Evolutionary conservation across 2,329 filamentous ascomycete species (phyloP).

Genomic region (Pseudocercospora eumusae): DNA sequence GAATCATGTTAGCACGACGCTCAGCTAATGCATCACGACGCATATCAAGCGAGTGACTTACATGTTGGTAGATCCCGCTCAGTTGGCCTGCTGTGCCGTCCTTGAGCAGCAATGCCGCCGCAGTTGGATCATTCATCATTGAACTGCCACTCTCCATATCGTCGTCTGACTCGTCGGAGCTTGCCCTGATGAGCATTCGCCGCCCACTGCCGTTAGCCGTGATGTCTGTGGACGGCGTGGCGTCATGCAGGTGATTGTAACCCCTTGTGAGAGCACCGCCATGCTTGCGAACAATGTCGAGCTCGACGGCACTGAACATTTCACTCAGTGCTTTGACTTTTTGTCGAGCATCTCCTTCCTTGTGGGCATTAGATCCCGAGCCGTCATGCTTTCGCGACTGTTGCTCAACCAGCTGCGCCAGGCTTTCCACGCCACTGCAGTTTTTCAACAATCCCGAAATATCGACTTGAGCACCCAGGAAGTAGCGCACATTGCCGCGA

Average conservation of each 20-base stretch:
- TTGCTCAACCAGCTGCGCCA: slow-evolving; percentile 38
- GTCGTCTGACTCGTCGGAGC: slow-evolving; percentile 18
- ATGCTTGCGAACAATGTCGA: slow-evolving; percentile 17
- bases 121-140: neutral
- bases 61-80: slow-evolving; percentile 58
- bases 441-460: slow-evolving; percentile 68
- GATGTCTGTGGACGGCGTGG: neutral
- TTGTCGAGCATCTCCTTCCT: neutral
- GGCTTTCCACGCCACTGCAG: slow-evolving; percentile 63
- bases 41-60: slow-evolving; percentile 40
- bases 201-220: neutral
- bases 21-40: neutral
- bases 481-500: slow-evolving; percentile 66
- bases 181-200: slow-evolving; percentile 18
- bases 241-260: slow-evolving; percentile 14
- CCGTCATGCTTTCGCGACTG: slow-evolving; percentile 16
- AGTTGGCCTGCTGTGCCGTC: slow-evolving; percentile 9
- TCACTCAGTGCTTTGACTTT: slow-evolving; percentile 17
- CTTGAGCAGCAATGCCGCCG: neutral
- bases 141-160: slow-evolving; percentile 1
- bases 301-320: slow-evolving; percentile 19
- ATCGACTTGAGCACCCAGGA: slow-evolving; percentile 71
- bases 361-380: slow-evolving; percentile 32
- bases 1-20: neutral
- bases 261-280: slow-evolving; percentile 16